phyloP scores from a whole-genome alignment of 352 stramenopile genomes.

The Saprolegnia parasitica region DNA sequence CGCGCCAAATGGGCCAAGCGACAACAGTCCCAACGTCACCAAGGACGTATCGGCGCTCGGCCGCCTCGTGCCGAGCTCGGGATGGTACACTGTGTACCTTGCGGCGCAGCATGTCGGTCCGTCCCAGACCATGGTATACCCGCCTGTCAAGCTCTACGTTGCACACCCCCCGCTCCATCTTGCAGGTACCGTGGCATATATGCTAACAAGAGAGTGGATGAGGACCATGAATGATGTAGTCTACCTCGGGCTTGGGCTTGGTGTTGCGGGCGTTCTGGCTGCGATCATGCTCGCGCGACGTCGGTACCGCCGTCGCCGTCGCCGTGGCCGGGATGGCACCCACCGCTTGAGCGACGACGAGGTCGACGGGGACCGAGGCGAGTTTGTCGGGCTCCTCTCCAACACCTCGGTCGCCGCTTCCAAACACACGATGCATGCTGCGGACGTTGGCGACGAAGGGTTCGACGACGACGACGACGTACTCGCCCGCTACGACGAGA shows the following conservation, averaged over 20 bases:
- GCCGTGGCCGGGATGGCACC: background rate
- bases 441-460: background rate
- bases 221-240: background rate
- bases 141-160: background rate
- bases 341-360: background rate
- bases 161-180: background rate
- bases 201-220: background rate
- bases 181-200: no score
- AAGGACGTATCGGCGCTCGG: background rate
- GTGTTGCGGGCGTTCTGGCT: background rate
- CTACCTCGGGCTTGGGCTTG: background rate
- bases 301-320: background rate
- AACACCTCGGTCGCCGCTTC: background rate
- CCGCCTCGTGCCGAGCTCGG: background rate
- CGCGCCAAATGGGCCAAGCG: no score
- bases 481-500: background rate
- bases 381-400: background rate
- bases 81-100: slow-evolving; percentile 11
- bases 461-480: slow-evolving; percentile 11
- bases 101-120: background rate
- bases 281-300: background rate
- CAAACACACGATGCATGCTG: background rate
- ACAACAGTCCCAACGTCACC: background rate
- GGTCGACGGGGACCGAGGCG: background rate
- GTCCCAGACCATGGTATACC: background rate